phyloP scores from a whole-genome alignment of 1,284 basidiomycete genomes.

The Cutaneotrichosporon sp. region DNA sequence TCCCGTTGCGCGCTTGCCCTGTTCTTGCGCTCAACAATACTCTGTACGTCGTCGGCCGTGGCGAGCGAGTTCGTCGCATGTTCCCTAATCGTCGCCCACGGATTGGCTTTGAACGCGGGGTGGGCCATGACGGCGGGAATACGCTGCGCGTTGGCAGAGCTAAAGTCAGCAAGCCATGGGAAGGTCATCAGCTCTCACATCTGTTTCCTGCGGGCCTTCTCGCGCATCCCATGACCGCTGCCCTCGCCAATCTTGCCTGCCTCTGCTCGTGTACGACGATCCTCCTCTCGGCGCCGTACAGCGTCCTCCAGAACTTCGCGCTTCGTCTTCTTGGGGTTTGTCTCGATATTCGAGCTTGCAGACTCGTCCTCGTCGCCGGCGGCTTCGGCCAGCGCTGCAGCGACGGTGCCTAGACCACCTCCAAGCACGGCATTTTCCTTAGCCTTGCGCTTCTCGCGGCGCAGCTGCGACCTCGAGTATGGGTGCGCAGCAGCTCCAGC shows the following conservation, averaged over 20 bases:
- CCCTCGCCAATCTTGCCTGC: conserved; percentile 42
- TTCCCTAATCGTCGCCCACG: conserved; percentile 46
- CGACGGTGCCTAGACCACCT: conserved; percentile 29
- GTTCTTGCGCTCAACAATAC: conserved; percentile 11
- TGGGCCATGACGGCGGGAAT: conserved; percentile 43
- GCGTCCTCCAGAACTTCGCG: conserved; percentile 10
- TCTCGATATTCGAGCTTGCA: neutral
- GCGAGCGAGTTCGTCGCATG: conserved; percentile 44
- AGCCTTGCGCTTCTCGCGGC: conserved; percentile 42
- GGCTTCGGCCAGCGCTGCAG: conserved; percentile 29
- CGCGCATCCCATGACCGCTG: conserved; percentile 37
- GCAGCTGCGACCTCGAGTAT: conserved; percentile 44
- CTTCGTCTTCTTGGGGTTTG: conserved; percentile 7
- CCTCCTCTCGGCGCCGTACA: conserved; percentile 9
- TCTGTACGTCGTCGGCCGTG: conserved; percentile 15
- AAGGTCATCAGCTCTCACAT: conserved; percentile 35
- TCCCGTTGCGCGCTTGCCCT: neutral
- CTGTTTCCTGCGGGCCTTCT: conserved; percentile 40
- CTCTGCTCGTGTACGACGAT: conserved; percentile 15
- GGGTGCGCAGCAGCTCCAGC: conserved; percentile 26
- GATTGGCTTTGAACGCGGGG: conserved; percentile 43
- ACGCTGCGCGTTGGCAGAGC: conserved; percentile 31
- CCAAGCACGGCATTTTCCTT: conserved; percentile 29
- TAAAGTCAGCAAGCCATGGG: conserved; percentile 11
- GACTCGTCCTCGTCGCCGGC: neutral